Conservation (phyloP, 2,329 filamentous ascomycete species). For the Hymenoscyphus infarciens region DNA sequence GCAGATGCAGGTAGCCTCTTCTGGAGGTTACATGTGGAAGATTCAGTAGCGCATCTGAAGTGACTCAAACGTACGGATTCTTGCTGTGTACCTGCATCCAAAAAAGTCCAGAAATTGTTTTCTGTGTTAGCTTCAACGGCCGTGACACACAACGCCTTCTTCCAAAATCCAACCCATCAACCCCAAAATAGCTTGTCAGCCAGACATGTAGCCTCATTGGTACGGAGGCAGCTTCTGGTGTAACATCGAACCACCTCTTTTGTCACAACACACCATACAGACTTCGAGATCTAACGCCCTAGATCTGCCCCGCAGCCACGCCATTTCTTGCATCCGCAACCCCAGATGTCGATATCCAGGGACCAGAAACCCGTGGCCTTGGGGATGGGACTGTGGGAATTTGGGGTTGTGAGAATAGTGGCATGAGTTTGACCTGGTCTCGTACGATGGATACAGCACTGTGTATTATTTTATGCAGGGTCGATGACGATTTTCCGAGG, state of each 20-base stretch:
- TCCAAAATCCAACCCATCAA: background rate
- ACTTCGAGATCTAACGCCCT: background rate
- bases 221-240: background rate
- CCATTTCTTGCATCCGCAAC: background rate
- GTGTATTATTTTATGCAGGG: background rate
- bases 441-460: conserved; percentile 9
- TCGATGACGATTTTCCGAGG: background rate
- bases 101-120: background rate
- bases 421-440: conserved; percentile 1
- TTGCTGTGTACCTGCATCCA: background rate
- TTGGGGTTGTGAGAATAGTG: conserved; percentile 7
- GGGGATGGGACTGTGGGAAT: conserved; percentile 12
- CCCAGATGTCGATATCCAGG: conserved; percentile 3
- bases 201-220: background rate
- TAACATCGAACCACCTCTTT: background rate
- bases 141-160: no score
- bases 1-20: background rate
- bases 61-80: background rate
- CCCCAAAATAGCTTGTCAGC: background rate
- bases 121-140: background rate
- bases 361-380: background rate
- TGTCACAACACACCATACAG: background rate
- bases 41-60: background rate
- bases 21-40: background rate
- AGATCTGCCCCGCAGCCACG: background rate